Base-by-base conservation (phyloP, 139 green algal species). In the Chlamydomonas sphaeroides region DNA sequence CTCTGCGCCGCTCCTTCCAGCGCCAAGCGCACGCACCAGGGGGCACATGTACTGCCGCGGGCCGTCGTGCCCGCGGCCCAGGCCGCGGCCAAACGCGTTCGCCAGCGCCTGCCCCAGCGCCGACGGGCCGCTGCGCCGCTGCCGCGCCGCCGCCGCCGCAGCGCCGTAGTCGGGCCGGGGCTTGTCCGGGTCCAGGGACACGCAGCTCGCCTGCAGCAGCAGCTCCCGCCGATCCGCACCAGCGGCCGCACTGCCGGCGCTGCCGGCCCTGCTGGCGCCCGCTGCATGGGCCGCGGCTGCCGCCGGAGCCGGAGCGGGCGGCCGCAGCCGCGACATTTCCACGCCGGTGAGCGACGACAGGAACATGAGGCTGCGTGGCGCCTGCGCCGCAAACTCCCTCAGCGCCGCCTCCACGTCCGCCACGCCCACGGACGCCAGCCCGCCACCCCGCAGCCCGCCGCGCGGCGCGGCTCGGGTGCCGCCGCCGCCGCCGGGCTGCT, bases 351-450 rank as follows among this genome's bases (percentile, higher is more conserved):
- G 62, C 17, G 17, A 33, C 21, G 51, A 32, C 62, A 76, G 51
- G 77, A 84, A 84, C 32, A 84, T 65, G 18, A 84, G 49, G 49
- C 77, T 75, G 48, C 77, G 77, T 2, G 77, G 77, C 2, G 30
- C 75, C 30, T 82, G 61, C 26, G 65, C 21, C 36, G 62, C 75
- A 30, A 82, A 65, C 3, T 21, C 0, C 6, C 75, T 61, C 33
- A 82, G 32, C 21, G 75, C 75, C 6, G 32, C 14, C 62, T 82
- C 75, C 42, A 82, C 75, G 2, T 28, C 69, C 8, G 65, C 75
- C 20, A 65, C 8, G 15, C 61, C 62, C 28, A 41, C 74, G 1
- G 63, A 59, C 35, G 74, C 74, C 39, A 80, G 74, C 36, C 74
- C 74, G 59, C 74, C 74, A 38, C 59, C 38, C 30, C 74, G 59